Conservation (phyloP, 768 basidiomycete species). For the Hirschioporus abietinus region DNA sequence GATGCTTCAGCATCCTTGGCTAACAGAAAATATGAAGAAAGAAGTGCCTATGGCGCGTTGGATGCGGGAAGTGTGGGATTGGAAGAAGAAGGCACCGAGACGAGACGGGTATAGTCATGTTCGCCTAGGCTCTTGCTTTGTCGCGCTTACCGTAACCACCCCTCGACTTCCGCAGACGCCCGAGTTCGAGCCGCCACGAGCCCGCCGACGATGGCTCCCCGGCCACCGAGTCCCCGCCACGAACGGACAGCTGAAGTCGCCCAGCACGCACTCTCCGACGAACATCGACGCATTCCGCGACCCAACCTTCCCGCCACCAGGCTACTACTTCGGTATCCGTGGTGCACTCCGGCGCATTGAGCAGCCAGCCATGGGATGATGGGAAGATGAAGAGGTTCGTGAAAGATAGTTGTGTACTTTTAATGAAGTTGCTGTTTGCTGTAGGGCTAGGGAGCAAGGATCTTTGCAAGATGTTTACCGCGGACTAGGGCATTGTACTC, state of each 20-base stretch:
- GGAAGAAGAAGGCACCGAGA: constrained; percentile 48
- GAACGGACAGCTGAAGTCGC: constrained; percentile 4
- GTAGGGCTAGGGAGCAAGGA: background rate
- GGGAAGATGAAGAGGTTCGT: background rate
- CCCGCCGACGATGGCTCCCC: background rate
- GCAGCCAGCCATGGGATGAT: background rate
- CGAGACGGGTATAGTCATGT: constrained; percentile 33
- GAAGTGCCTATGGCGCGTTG: constrained; percentile 88
- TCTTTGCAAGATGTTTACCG: background rate
- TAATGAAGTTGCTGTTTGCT: background rate
- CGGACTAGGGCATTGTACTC: background rate
- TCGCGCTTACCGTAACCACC: constrained; percentile 7
- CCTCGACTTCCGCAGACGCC: constrained; percentile 4
- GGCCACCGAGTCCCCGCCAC: constrained; percentile 1
- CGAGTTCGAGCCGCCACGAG: constrained; percentile 4
- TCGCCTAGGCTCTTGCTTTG: background rate
- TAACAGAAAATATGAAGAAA: constrained; percentile 66
- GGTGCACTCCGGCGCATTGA: background rate
- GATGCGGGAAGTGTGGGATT: constrained; percentile 82
- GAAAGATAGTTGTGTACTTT: background rate
- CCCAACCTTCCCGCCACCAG: background rate
- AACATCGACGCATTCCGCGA: background rate
- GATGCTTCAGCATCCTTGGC: constrained; percentile 82
- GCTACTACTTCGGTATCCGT: background rate
- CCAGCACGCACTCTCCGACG: constrained; percentile 1